phyloP scores from a whole-genome alignment of 1,284 basidiomycete species.

The Mycosarcoma maydis region DNA sequence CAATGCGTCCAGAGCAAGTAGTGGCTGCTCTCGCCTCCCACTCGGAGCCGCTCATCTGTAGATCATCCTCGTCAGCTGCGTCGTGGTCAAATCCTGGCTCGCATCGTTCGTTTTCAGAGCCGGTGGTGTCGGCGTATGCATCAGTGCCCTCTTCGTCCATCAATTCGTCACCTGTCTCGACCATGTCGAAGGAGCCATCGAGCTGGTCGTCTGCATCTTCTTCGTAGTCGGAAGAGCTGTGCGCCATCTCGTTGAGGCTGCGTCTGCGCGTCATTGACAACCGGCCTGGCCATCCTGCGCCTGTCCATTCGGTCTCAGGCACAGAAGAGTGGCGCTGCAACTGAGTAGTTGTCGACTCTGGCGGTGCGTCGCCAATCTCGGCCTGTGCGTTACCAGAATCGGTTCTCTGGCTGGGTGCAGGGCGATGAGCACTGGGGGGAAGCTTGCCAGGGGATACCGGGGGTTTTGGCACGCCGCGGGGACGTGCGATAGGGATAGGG shows the following conservation, averaged over 20 bases:
- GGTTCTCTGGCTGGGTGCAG: conserved; percentile 1
- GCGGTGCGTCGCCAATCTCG: background rate
- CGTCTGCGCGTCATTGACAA: conserved; percentile 31
- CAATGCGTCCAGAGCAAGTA: background rate
- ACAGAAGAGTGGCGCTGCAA: conserved; percentile 47
- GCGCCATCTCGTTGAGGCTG: conserved; percentile 30
- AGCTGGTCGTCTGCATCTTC: conserved; percentile 31
- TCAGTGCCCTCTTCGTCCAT: conserved; percentile 16
- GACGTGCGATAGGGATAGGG: conserved; percentile 34
- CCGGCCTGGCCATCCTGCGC: conserved; percentile 30
- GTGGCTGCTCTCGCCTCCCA: conserved; percentile 24
- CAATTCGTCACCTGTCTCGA: conserved; percentile 11
- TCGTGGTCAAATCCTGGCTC: conserved; percentile 17
- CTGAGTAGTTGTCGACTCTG: conserved; percentile 9
- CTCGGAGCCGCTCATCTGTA: conserved; percentile 46
- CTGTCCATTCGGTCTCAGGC: conserved; percentile 38
- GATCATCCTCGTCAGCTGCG: conserved; percentile 35
- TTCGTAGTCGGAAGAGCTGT: conserved; percentile 42
- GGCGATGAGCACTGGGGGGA: conserved; percentile 3
- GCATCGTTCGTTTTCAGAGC: conserved; percentile 26
- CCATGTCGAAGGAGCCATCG: conserved; percentile 26
- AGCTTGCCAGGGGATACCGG: conserved; percentile 6
- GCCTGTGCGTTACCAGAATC: background rate
- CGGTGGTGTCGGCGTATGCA: conserved; percentile 14
- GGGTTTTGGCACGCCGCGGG: conserved; percentile 2